Evolutionary conservation across 1,284 basidiomycete species (phyloP).

Genomic region (Sanguinoderma infundibulare): DNA sequence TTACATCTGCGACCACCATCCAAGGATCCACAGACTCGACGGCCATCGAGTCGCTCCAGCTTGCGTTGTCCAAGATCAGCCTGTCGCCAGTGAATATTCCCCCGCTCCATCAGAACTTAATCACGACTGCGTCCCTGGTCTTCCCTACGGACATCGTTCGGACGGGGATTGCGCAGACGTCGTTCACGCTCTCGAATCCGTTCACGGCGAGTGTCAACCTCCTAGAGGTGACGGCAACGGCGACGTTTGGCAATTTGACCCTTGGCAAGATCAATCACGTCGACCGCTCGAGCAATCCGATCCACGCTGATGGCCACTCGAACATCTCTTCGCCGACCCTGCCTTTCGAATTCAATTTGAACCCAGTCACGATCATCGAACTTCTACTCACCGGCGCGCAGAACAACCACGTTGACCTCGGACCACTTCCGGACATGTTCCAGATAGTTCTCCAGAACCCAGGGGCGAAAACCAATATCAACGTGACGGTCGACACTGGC

Average conservation of each 20-base stretch:
- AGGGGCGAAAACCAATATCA: conserved; percentile 57
- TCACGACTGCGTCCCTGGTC: conserved; percentile 55
- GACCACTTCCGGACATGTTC: conserved; percentile 66
- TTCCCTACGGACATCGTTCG: conserved; percentile 64
- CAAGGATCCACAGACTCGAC: conserved; percentile 64
- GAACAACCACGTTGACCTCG: conserved; percentile 62
- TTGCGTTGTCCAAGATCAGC: conserved; percentile 65
- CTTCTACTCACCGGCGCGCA: conserved; percentile 60
- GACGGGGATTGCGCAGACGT: conserved; percentile 59
- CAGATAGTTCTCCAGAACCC: conserved; percentile 60
- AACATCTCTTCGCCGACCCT: conserved; percentile 63
- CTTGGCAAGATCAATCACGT: conserved; percentile 60
- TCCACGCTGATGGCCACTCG: conserved; percentile 65
- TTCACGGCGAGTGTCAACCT: conserved; percentile 81
- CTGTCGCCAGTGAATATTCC: conserved; percentile 71
- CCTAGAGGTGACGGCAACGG: conserved; percentile 59
- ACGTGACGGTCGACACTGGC: conserved; percentile 57
- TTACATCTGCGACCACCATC: conserved; percentile 63
- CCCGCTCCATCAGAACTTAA: conserved; percentile 67
- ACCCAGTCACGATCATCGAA: conserved; percentile 66
- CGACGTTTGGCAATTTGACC: conserved; percentile 55
- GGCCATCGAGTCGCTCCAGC: conserved; percentile 65
- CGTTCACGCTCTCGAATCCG: conserved; percentile 69
- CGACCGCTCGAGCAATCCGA: conserved; percentile 48
- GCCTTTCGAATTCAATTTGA: conserved; percentile 68